These are phyloP conservation scores for Limonium bicolor DNA, from an alignment of 148 eudicot species.

Conservation along the genomic window DNA sequence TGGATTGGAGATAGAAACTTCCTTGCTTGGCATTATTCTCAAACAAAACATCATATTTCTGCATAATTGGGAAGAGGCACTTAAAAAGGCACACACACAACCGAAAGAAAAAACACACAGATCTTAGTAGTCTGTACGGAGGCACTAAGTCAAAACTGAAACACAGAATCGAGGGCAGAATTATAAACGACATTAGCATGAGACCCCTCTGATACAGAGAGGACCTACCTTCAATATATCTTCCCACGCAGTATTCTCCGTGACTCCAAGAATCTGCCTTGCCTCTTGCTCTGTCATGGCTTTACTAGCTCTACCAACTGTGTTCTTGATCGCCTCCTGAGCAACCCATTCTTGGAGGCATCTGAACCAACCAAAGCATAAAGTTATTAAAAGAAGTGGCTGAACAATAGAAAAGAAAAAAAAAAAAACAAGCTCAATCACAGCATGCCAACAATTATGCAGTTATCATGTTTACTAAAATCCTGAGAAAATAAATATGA, in stretches of 20 bases:
- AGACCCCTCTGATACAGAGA: not conserved
- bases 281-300: conserved; percentile 78
- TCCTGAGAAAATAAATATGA: too few species aligned
- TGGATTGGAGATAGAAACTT: conserved; percentile 80
- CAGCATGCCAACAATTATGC: too few species aligned
- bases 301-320: conserved; percentile 44
- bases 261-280: conserved; percentile 68
- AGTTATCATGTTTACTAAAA: too few species aligned
- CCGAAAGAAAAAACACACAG: not conserved
- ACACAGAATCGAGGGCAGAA: too few species aligned
- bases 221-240: conserved; percentile 45
- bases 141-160: too few species aligned
- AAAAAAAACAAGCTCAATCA: too few species aligned
- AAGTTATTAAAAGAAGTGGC: too few species aligned
- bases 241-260: conserved; percentile 74
- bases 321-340: conserved; percentile 61
- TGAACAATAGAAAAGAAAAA: too few species aligned
- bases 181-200: not conserved
- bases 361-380: conserved; percentile 34
- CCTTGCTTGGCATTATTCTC: conserved; percentile 74
- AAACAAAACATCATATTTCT: conserved; percentile 65
- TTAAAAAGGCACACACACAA: not conserved
- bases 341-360: conserved; percentile 69
- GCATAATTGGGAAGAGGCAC: conserved; percentile 6
- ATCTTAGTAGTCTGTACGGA: too few species aligned